Base-by-base conservation (phyloP, 345 rosid genomes). In the Sonneratia alba region DNA sequence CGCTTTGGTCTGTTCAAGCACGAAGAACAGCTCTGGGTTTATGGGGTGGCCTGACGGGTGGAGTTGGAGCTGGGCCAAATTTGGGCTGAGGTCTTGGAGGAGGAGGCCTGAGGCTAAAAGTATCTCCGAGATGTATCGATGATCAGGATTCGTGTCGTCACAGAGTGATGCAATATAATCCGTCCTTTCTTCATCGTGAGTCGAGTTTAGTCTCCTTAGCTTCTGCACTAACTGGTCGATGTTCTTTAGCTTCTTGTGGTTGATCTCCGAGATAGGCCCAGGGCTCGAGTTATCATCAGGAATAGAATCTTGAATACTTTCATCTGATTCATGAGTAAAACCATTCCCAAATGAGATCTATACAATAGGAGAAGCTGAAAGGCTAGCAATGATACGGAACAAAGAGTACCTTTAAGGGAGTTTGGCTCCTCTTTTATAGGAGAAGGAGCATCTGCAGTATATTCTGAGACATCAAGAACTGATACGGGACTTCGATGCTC, bases 131-230 rank as follows among this genome's bases (percentile, higher is more conserved):
- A 95, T 83, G 85, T 95, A 95, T 83, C 98, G 84, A 82, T 88
- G 91, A 77, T 94, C 95, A 34, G 97, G 97, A 74, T 83, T 86
- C 48, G 85, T 70, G 82, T 85, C 90, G 83, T 90, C 93, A 37
- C 98, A 91, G 64, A 94, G 93, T 6, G 93, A 94, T 36, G 93
- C 98, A 65, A 94, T 90, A 83, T 94, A 94, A 80, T 94, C 97
- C 63, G 91, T 93, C 77, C 83, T 83, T 72, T 88, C 85, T 85
- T 94, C 98, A 76, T 94, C 92, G 55, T 94, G 93, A 74, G 81
- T 85, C 36, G 97, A 90, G 87, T 90, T 91, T 24, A 95, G 73
- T 67, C 88, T 68, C 82, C 86, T 86, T 45, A 95, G 97, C 84
- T 95, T 91, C 74, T 92, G 89, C 62, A 95, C 99, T 83, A 95